A percentile compares a stretch with the other conserved stretches of the same genome.
phyloP scores from a whole-genome alignment of 129 eudicot genomes.

The Flaveria sonorensis region DNA sequence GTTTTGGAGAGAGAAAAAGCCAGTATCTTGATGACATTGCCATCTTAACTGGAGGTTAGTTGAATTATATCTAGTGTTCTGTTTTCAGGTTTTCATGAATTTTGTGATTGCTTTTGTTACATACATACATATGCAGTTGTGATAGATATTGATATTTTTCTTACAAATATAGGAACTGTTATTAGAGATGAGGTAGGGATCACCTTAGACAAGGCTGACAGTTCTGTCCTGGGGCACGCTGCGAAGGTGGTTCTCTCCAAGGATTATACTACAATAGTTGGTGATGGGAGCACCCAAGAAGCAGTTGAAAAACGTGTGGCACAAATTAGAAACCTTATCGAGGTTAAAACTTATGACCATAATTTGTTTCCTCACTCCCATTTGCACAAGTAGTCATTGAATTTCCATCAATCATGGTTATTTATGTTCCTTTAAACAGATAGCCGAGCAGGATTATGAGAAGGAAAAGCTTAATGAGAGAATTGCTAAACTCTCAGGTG shows the following conservation, averaged over 20 bases:
- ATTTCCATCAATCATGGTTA: no score
- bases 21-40: slow-evolving; percentile 87
- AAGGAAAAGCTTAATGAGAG: slow-evolving; percentile 75
- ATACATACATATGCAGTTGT: neutral
- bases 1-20: slow-evolving; percentile 70
- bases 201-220: slow-evolving; percentile 67
- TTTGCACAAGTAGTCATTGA: neutral
- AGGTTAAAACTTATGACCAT: slow-evolving; percentile 39
- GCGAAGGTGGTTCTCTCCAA: slow-evolving; percentile 71
- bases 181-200: slow-evolving; percentile 82
- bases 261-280: slow-evolving; percentile 77
- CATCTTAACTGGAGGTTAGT: slow-evolving; percentile 64
- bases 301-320: slow-evolving; percentile 67
- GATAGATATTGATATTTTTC: neutral
- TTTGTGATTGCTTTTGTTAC: neutral
- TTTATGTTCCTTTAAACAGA: slow-evolving; percentile 30
- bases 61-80: neutral
- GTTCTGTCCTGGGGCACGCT: slow-evolving; percentile 73
- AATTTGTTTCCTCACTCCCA: neutral
- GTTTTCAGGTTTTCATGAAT: neutral
- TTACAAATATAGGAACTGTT: slow-evolving; percentile 60
- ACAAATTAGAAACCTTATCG: slow-evolving; percentile 74
- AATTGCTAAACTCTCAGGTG: slow-evolving; percentile 83
- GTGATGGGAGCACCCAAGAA: slow-evolving; percentile 83
- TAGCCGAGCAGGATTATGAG: slow-evolving; percentile 76